Conservation (phyloP, 192 early-diverging fungal species). For the Tieghemiomyces parasiticus region DNA sequence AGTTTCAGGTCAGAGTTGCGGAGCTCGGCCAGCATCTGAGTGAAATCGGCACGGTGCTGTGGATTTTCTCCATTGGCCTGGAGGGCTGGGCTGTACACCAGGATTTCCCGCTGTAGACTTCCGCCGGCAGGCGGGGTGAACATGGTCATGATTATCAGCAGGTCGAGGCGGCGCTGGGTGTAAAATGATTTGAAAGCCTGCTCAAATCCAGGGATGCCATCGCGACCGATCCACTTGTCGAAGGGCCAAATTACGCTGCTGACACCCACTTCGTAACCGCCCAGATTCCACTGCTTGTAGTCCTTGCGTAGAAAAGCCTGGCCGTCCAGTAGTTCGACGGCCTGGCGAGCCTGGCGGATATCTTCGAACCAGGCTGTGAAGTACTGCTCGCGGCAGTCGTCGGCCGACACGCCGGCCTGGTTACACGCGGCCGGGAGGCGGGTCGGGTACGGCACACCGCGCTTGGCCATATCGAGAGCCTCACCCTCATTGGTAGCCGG, state of each 20-base stretch:
- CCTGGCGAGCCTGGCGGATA: slow-evolving; percentile 22
- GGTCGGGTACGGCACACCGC: neutral
- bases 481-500: neutral
- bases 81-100: slow-evolving; percentile 2
- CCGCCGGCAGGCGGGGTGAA: neutral
- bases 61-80: neutral
- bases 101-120: neutral
- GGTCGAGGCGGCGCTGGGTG: neutral
- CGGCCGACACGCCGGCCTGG: neutral
- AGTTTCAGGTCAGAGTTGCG: neutral
- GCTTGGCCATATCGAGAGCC: neutral
- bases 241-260: slow-evolving; percentile 24
- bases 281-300: slow-evolving; percentile 29
- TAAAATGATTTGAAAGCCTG: neutral
- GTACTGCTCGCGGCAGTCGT: neutral
- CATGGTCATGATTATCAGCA: slow-evolving; percentile 3
- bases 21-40: neutral
- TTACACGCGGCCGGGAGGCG: neutral
- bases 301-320: slow-evolving; percentile 28
- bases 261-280: slow-evolving; percentile 23
- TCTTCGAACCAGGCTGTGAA: neutral
- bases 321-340: slow-evolving; percentile 19
- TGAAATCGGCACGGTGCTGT: neutral
- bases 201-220: slow-evolving; percentile 10
- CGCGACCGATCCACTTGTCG: slow-evolving; percentile 27